Percentiles rank a stretch among this genome's conserved stretches.
Conservation (phyloP, 73 alveolate species). For the Symbiodinium natans region DNA sequence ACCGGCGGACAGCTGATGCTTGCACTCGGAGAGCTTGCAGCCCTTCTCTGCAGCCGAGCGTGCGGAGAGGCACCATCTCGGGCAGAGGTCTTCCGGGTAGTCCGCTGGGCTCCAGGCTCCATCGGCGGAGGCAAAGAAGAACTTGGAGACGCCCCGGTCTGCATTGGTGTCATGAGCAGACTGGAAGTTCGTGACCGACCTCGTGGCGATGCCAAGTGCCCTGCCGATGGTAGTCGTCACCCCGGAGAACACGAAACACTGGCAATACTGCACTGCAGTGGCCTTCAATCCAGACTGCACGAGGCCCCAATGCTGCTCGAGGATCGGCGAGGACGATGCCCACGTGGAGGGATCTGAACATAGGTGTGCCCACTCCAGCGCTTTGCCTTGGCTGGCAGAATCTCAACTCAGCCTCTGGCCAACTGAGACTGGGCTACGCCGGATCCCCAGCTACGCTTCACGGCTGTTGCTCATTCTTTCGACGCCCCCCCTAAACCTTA, state of each 20-base stretch:
- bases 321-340: slow-evolving; percentile 46
- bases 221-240: slow-evolving; percentile 62
- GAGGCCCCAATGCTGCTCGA: slow-evolving; percentile 78
- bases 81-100: slow-evolving; percentile 56
- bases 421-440: no score
- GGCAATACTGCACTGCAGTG: slow-evolving; percentile 70
- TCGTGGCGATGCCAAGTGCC: slow-evolving; percentile 40
- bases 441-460: no score
- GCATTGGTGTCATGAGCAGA: slow-evolving; percentile 71
- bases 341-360: slow-evolving; percentile 67
- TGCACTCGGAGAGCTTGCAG: slow-evolving; percentile 22
- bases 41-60: background rate
- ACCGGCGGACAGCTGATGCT: slow-evolving; percentile 17
- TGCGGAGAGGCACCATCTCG: slow-evolving; percentile 21
- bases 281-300: slow-evolving; percentile 57
- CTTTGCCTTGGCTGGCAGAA: background rate
- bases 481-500: background rate
- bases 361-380: background rate
- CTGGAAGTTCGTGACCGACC: slow-evolving; percentile 85
- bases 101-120: slow-evolving; percentile 58
- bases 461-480: background rate
- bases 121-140: background rate
- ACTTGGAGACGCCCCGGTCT: slow-evolving; percentile 76
- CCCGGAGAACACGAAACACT: slow-evolving; percentile 73
- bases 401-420: background rate